Conservation (phyloP, 1,284 basidiomycete genomes). For the Baeospora myosura region DNA sequence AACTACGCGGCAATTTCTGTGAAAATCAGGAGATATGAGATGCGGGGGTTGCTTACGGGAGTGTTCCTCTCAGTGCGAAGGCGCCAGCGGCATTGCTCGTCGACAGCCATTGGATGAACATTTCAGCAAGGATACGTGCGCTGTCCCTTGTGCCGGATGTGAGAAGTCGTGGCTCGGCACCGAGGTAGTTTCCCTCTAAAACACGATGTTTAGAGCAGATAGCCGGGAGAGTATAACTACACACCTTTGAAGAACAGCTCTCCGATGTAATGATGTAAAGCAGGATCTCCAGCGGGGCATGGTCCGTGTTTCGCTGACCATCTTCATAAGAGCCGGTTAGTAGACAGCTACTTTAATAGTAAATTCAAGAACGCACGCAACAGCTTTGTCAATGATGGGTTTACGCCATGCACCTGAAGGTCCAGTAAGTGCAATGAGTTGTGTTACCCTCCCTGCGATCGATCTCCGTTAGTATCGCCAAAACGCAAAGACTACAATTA, state of each 20-base stretch:
- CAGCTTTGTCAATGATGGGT: constrained; percentile 69
- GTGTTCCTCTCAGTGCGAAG: constrained; percentile 77
- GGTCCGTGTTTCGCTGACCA: constrained; percentile 75
- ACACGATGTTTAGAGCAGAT: constrained; percentile 4
- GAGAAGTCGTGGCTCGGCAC: constrained; percentile 76
- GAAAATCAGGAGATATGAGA: constrained; percentile 3
- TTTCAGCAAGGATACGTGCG: constrained; percentile 76
- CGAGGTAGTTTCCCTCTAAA: constrained; percentile 66
- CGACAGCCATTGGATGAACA: constrained; percentile 78
- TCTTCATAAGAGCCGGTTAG: constrained; percentile 29
- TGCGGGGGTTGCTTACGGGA: constrained; percentile 56
- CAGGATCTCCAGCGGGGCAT: constrained; percentile 80
- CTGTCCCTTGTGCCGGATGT: constrained; percentile 83
- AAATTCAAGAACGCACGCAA: constrained; percentile 50
- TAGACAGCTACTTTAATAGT: constrained; percentile 7
- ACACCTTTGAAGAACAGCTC: constrained; percentile 83
- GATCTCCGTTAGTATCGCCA: constrained; percentile 2
- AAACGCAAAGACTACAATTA: constrained; percentile 2
- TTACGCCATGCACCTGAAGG: constrained; percentile 74
- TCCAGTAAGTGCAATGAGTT: constrained; percentile 74
- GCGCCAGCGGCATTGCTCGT: constrained; percentile 41
- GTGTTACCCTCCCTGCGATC: constrained; percentile 63
- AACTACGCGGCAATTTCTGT: constrained; percentile 41
- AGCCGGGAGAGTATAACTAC: constrained; percentile 11
- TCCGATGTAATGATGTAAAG: constrained; percentile 81